These are phyloP conservation scores for Rhododendron mucronatum DNA, from an alignment of 148 eudicot species.

Conservation along the genomic window DNA sequence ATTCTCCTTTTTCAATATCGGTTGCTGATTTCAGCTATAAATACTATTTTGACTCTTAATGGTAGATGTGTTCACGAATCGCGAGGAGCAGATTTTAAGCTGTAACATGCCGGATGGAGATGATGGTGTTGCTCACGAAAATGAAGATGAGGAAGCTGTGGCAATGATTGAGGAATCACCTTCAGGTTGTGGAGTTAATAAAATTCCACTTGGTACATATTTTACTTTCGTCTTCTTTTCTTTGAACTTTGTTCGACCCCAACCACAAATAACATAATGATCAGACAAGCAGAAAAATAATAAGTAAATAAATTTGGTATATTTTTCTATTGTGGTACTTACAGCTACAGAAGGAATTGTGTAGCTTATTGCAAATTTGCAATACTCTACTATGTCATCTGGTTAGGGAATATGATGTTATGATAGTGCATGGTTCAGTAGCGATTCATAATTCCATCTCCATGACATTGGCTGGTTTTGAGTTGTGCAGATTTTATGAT, in stretches of 20 bases:
- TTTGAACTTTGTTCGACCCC: background rate
- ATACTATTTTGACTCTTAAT: conserved; percentile 18
- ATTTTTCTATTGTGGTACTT: background rate
- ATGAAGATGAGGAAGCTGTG: conserved; percentile 78
- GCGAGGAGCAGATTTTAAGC: conserved; percentile 70
- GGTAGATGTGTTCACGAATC: conserved; percentile 35
- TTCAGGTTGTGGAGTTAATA: conserved; percentile 25
- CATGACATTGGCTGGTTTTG: background rate
- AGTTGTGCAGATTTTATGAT: background rate
- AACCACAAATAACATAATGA: background rate
- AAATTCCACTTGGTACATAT: conserved; percentile 12
- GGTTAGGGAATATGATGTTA: background rate
- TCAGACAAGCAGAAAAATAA: background rate
- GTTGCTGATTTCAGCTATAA: background rate
- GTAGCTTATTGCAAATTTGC: background rate
- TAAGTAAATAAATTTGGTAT: background rate
- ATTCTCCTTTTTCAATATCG: background rate
- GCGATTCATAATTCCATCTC: background rate
- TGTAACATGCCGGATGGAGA: conserved; percentile 54
- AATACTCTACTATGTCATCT: background rate
- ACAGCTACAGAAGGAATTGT: background rate
- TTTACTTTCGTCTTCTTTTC: background rate
- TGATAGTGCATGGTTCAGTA: background rate
- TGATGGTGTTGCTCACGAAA: conserved; percentile 56
- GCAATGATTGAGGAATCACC: conserved; percentile 76